phyloP scores from a whole-genome alignment of 129 eudicot species.

The Helianthus annuus region DNA sequence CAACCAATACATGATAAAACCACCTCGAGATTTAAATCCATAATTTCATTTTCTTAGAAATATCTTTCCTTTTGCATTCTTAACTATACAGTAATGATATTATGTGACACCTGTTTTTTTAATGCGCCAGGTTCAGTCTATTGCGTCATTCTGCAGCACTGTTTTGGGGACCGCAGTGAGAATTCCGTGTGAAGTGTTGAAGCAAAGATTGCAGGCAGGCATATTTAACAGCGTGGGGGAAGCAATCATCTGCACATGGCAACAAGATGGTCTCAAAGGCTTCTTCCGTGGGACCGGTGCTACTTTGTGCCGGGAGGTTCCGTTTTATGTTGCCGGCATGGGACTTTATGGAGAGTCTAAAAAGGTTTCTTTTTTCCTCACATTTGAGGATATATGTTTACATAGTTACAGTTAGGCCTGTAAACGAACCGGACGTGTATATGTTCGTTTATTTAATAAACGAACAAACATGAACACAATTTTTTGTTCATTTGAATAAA shows the following conservation, averaged over 20 bases:
- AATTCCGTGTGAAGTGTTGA: conserved; percentile 87
- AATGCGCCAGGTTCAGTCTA: conserved; percentile 72
- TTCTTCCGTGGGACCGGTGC: conserved; percentile 99
- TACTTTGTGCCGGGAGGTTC: conserved; percentile 95
- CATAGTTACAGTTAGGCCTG: neutral
- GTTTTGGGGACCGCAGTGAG: conserved; percentile 89
- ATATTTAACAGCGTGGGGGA: conserved; percentile 80
- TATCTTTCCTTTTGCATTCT: neutral
- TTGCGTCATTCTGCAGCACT: conserved; percentile 91
- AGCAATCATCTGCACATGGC: conserved; percentile 86
- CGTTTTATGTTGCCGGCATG: conserved; percentile 95
- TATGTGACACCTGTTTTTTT: neutral
- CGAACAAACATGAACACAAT: too few relatives aligned
- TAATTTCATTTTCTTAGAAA: neutral
- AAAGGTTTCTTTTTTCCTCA: conserved; percentile 49
- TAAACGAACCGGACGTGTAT: too few relatives aligned
- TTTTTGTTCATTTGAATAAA: too few relatives aligned
- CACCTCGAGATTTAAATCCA: conserved; percentile 1
- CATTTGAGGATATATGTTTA: neutral
- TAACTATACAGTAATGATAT: neutral
- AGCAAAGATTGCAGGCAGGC: conserved; percentile 96
- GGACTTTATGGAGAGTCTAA: conserved; percentile 96
- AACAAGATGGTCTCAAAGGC: conserved; percentile 89
- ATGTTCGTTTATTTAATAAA: too few relatives aligned
- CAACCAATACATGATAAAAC: neutral